phyloP scores from a whole-genome alignment of 2,329 filamentous ascomycete species.

The Fusarium piperis region DNA sequence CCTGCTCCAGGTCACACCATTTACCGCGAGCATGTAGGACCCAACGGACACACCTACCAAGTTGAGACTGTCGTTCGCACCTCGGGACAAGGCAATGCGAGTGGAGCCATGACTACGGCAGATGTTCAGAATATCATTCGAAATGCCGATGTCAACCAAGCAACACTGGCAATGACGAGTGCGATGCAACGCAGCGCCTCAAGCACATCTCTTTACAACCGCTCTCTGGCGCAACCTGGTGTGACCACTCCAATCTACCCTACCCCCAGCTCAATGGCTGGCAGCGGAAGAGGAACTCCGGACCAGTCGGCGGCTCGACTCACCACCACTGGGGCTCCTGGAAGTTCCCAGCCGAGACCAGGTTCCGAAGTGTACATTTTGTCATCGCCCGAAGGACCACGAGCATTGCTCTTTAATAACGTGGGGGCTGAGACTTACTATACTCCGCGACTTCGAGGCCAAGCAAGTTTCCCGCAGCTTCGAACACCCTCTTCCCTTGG shows the following conservation, averaged over 20 bases:
- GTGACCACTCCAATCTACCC: slow-evolving; percentile 54
- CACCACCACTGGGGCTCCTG: slow-evolving; percentile 26
- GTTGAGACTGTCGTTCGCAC: slow-evolving; percentile 48
- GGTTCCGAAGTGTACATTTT: slow-evolving; percentile 67
- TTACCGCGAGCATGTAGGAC: slow-evolving; percentile 47
- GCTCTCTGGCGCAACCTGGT: slow-evolving; percentile 50
- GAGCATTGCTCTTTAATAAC: slow-evolving; percentile 65
- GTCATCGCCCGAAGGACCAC: slow-evolving; percentile 68
- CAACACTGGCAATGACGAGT: slow-evolving; percentile 58
- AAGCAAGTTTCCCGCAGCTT: slow-evolving; percentile 42
- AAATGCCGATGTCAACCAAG: slow-evolving; percentile 56
- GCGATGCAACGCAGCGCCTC: slow-evolving; percentile 64
- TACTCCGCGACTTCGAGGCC: slow-evolving; percentile 52
- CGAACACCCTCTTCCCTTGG: slow-evolving; percentile 30
- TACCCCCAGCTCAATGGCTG: slow-evolving; percentile 49
- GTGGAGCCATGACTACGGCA: slow-evolving; percentile 49
- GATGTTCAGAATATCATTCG: slow-evolving; percentile 60
- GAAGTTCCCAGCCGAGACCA: slow-evolving; percentile 37
- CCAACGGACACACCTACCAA: slow-evolving; percentile 49
- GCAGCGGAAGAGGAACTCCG: slow-evolving; percentile 60
- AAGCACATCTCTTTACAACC: slow-evolving; percentile 54
- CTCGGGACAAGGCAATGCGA: slow-evolving; percentile 18
- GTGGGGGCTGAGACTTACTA: slow-evolving; percentile 60
- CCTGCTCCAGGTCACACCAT: slow-evolving; percentile 45
- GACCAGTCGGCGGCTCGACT: slow-evolving; percentile 50